phyloP scores from a whole-genome alignment of 2,329 filamentous ascomycete genomes.

The Pseudocercospora eumusae region DNA sequence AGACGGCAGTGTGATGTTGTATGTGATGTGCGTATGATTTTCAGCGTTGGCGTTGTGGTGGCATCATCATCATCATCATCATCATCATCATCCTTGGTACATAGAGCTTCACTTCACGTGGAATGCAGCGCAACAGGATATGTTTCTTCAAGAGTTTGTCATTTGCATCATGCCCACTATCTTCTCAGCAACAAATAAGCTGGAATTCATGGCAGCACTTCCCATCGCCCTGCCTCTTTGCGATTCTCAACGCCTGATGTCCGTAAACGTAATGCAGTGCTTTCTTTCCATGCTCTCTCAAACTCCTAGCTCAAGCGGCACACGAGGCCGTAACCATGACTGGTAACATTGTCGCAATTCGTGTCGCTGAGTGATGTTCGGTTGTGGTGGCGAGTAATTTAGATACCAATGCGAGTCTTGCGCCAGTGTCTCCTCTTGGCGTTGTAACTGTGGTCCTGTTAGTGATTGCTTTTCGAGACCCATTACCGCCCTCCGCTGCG shows the following conservation, averaged over 20 bases:
- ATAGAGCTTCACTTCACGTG: background rate
- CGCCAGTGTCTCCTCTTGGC: conserved; percentile 99
- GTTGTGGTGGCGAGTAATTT: conserved; percentile 58
- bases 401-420: conserved; percentile 99
- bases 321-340: conserved; percentile 15
- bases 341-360: conserved; percentile 17
- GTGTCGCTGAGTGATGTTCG: conserved; percentile 21
- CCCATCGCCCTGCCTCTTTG: conserved; percentile 18
- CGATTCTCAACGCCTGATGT: conserved; percentile 26
- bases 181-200: conserved; percentile 25
- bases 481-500: background rate
- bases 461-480: conserved; percentile 5
- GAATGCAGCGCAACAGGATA: background rate
- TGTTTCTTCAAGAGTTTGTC: conserved; percentile 28
- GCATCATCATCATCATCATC: background rate
- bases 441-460: conserved; percentile 76
- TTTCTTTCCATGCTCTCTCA: conserved; percentile 15
- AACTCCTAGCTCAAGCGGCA: conserved; percentile 17
- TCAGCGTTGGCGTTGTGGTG: conserved; percentile 2
- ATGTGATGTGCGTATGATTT: background rate
- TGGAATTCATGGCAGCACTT: conserved; percentile 19
- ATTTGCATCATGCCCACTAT: conserved; percentile 29
- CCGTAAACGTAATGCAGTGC: conserved; percentile 21
- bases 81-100: background rate
- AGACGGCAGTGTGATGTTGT: conserved; percentile 11